phyloP scores from a whole-genome alignment of 75 land plant species.

The Azolla pinnata region DNA sequence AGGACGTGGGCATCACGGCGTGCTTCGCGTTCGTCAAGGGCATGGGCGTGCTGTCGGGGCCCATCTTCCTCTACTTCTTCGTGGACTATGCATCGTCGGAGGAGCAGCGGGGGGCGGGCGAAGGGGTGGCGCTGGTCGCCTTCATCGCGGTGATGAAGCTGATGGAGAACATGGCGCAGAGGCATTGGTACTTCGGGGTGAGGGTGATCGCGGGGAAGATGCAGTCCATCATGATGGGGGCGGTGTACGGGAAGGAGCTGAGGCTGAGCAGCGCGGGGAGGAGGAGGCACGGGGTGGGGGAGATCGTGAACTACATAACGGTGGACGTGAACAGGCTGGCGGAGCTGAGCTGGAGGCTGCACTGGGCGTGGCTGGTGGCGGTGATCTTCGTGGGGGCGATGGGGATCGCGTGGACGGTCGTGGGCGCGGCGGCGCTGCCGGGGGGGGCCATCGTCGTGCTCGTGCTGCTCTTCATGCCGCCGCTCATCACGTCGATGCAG shows the following conservation, averaged over 20 bases:
- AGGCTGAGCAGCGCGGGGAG: constrained; percentile 47
- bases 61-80: constrained; percentile 58
- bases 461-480: not conserved
- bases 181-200: constrained; percentile 59
- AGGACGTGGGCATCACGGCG: constrained; percentile 38
- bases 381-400: constrained; percentile 51
- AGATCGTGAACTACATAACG: constrained; percentile 63
- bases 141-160: constrained; percentile 37
- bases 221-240: constrained; percentile 44
- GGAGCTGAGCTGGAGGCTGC: constrained; percentile 71
- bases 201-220: constrained; percentile 42
- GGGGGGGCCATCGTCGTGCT: constrained; percentile 12
- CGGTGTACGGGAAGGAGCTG: constrained; percentile 64
- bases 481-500: not conserved
- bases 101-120: no score
- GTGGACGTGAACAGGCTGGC: constrained; percentile 67
- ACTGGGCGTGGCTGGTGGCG: constrained; percentile 50
- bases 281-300: constrained; percentile 46
- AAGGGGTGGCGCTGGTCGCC: constrained; percentile 37
- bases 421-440: constrained; percentile 52
- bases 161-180: constrained; percentile 47
- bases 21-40: constrained; percentile 54
- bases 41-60: constrained; percentile 46
- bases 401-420: constrained; percentile 32
- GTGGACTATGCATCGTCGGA: constrained; percentile 45